Conservation (phyloP, 2,329 filamentous ascomycete species). For the Arthrobotrys musiformis region DNA sequence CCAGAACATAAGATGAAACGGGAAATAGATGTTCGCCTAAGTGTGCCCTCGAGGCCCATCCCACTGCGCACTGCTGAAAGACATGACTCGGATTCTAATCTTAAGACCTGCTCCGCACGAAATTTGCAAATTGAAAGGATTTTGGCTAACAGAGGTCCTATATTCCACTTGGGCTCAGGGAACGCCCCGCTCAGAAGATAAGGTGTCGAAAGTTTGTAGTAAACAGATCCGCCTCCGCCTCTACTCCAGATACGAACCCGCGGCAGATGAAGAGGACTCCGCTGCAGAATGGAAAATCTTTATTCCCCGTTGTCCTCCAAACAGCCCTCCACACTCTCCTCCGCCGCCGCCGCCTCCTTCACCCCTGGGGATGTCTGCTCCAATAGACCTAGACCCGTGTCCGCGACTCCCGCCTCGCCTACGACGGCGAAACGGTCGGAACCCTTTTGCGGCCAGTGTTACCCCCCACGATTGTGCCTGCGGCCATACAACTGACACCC, state of each 20-base stretch:
- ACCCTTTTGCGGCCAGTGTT: not conserved
- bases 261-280: too few relatives aligned
- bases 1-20: too few relatives aligned
- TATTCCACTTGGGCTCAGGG: not conserved
- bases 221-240: not conserved
- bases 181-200: not conserved
- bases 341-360: not conserved
- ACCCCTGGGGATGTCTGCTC: not conserved
- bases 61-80: too few relatives aligned
- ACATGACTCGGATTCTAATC: too few relatives aligned
- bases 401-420: not conserved
- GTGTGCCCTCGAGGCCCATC: too few relatives aligned
- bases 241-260: too few relatives aligned
- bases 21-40: too few relatives aligned
- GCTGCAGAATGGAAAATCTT: too few relatives aligned
- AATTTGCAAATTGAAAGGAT: too few relatives aligned
- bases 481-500: not conserved
- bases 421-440: not conserved
- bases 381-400: not conserved
- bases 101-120: too few relatives aligned
- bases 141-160: not conserved
- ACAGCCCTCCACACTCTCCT: not conserved
- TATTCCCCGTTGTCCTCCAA: too few relatives aligned
- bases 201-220: not conserved
- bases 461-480: not conserved